Evolutionary conservation across 2,329 filamentous ascomycete species (phyloP).

Genomic region (Pseudogymnoascus sp.): DNA sequence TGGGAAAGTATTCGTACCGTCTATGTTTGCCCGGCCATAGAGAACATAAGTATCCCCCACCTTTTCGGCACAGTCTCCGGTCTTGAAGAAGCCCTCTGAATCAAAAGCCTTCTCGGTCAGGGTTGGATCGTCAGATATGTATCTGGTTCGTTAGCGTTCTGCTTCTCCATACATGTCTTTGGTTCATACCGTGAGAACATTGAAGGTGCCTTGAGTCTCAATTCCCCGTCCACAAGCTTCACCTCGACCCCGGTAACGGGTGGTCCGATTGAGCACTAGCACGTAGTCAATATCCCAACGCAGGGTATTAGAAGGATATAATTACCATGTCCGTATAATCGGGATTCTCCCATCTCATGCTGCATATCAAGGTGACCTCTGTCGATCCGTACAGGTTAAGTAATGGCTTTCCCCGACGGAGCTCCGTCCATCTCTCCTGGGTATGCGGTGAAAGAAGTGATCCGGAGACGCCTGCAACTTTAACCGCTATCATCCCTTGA

Average conservation of each 20-base stretch:
- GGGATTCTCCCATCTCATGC: slow-evolving; percentile 18
- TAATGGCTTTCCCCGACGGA: slow-evolving; percentile 19
- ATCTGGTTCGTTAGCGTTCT: slow-evolving; percentile 11
- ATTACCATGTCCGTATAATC: slow-evolving; percentile 18
- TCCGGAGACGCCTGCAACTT: slow-evolving; percentile 17
- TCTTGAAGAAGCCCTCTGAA: slow-evolving; percentile 21
- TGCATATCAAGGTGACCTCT: slow-evolving; percentile 19
- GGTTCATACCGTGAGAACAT: slow-evolving; percentile 20
- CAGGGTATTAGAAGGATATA: neutral
- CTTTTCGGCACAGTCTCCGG: slow-evolving; percentile 20
- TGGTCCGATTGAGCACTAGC: slow-evolving; percentile 18
- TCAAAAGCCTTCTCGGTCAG: slow-evolving; percentile 19
- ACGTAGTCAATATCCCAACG: slow-evolving; percentile 12
- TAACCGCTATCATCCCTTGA: slow-evolving; percentile 16
- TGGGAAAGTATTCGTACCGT: slow-evolving; percentile 15
- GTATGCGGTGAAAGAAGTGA: slow-evolving; percentile 18
- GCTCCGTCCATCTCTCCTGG: slow-evolving; percentile 19
- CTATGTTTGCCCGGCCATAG: slow-evolving; percentile 19
- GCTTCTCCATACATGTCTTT: neutral
- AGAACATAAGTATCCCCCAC: slow-evolving; percentile 18
- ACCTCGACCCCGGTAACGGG: slow-evolving; percentile 19
- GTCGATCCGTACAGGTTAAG: slow-evolving; percentile 19
- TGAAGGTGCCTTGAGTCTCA: slow-evolving; percentile 18
- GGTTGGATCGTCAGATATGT: slow-evolving; percentile 20
- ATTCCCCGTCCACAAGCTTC: slow-evolving; percentile 19